Base-by-base conservation (phyloP, 108 stramenopile species). In the Asterionellopsis glacialis region DNA sequence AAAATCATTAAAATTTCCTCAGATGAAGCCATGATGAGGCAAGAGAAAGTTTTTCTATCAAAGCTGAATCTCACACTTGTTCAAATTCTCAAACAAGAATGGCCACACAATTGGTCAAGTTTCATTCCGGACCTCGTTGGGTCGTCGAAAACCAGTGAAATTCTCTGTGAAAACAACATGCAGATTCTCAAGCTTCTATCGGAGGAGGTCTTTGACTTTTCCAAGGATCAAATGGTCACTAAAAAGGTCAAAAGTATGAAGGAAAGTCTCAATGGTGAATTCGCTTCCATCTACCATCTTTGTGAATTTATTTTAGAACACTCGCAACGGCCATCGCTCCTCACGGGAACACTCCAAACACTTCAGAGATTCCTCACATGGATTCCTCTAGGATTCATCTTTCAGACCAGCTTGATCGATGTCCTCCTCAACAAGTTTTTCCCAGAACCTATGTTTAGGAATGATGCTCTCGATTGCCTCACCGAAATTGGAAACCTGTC, bases 131-230 rank as follows among this genome's bases (percentile, higher is more conserved):
- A 99, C 69, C 89, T 99, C 11, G 95, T 97, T 0, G 96, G 88
- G 11, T 75, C 78, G 27, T 90, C 87, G 59, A 90, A 93, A 59
- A 93, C 89, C 12, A 79, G 77, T 11, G 96, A 97, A 69, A 61
- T 93, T 5, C 75, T 99, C 9, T 99, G 98, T 69, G 99, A 98
- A 85, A 99, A 99, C 85, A 99, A 99, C 77, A 98, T 99, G 97
- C 93, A 92, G 59, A 98, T 99, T 47, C 79, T 99, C 27, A 96
- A 96, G 70, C 79, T 98, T 11, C 79, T 99, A 13, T 90, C 87
- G 55, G 99, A 99, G 67, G 99, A 98, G 61, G 97, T 98, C 49
- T 99, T 99, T 68, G 97, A 98, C 68, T 98, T 99, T 72, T 80
- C 85, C 25, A 84, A 87, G 56, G 97, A 98, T 64, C 87, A 95